Evolutionary conservation across 805 yeast species (phyloP), one percentile per base, ranked within the genome.

Genomic region (Candida andamanensis): DNA sequence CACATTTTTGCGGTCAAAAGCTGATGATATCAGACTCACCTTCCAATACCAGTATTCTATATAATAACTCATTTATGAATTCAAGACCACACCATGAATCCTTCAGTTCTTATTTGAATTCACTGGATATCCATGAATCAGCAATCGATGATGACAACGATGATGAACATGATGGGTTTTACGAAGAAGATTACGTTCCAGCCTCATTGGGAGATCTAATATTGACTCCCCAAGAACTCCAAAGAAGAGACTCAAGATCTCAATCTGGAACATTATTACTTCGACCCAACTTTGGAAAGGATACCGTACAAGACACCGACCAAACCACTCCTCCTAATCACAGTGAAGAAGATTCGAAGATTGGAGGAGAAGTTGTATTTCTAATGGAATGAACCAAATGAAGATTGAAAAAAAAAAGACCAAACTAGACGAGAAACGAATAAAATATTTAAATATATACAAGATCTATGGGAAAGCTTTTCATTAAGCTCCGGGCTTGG

Each of bases 101-200:
- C 17, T 44, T 41, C 9, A 33, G 38, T 13, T 33, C 47, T 3
- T 45, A 41, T 26, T 36, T 44, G 24, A 31, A 29, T 21, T 23
- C 23, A 27, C 23, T 20, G 12, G 22, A 19, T 19, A 19, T 8
- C 11, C 22, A 19, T 20, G 38, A 30, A 8, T 39, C 37, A 18
- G 40, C 37, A 15, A 37, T 29, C 26, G 35, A n/a, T 24, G 47
- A 32, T n/a, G 72, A 66, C 27, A 28, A 30, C 13, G 47, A 37
- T 19, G 39, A 18, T 3, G 28, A 29, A 12, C 29, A 32, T 5
- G 36, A 40, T 25, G 32, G 23, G 9, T 59, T 68, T 5, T 72
- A 60, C 49, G 84, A 74, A 28, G 89, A 84, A 42, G 95, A 84
- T 49, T 82, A 76, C 45, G 82, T 87, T 3, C 97, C 97, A 1